Evolutionary conservation across 2,329 filamentous ascomycete genomes (phyloP).

Genomic region (Rutstroemia sydowiana): DNA sequence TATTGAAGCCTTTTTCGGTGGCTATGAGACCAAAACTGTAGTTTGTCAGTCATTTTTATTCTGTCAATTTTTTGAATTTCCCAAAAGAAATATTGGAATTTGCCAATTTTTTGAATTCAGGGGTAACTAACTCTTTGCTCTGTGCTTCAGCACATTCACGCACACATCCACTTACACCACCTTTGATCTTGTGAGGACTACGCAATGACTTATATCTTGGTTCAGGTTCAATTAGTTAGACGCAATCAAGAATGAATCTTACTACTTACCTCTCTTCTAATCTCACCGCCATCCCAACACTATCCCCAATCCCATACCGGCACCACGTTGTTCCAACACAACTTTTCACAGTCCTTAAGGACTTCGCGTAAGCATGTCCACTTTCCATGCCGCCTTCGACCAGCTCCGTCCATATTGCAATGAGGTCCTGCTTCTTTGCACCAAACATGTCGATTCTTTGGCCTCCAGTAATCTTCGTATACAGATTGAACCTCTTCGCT

Average conservation of each 20-base stretch:
- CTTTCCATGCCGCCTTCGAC: constrained; percentile 83
- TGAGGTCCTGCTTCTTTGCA: constrained; percentile 77
- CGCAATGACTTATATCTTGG: no score
- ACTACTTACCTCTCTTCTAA: constrained; percentile 87
- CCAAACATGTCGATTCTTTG: constrained; percentile 93
- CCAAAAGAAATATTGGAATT: no score
- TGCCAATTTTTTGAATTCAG: neutral
- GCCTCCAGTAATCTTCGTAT: constrained; percentile 87
- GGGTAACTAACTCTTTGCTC: constrained; percentile 66
- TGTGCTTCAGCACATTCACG: constrained; percentile 88
- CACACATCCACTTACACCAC: constrained; percentile 85
- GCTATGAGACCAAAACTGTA: constrained; percentile 78
- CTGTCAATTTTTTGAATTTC: neutral
- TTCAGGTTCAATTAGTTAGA: no score
- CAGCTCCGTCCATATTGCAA: constrained; percentile 73
- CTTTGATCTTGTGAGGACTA: constrained; percentile 93
- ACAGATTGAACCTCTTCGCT: constrained; percentile 75
- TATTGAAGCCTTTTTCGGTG: constrained; percentile 88
- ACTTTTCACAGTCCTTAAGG: constrained; percentile 80
- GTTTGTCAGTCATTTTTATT: constrained; percentile 9
- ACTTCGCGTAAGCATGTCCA: constrained; percentile 86
- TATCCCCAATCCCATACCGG: constrained; percentile 80
- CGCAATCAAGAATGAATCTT: no score
- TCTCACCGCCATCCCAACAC: constrained; percentile 82
- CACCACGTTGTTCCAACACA: constrained; percentile 92